phyloP scores from a whole-genome alignment of 805 yeast species.

The Nakazawaea ernobii region DNA sequence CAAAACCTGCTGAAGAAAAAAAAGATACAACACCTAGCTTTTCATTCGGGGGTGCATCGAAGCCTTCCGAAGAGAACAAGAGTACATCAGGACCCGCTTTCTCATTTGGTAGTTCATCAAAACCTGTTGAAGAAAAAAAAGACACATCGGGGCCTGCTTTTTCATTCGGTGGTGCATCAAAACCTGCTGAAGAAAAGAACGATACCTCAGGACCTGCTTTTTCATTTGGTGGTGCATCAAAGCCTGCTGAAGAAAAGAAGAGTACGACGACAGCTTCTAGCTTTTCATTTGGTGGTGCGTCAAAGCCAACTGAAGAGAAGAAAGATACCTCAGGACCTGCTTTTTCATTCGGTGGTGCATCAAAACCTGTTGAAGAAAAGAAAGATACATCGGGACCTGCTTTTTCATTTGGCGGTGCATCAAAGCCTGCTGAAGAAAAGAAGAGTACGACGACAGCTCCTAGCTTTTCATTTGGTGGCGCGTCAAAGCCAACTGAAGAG shows the following conservation, averaged over 20 bases:
- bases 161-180: conserved; percentile 10
- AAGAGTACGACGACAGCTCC: conserved; percentile 6
- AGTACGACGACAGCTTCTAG: conserved; percentile 5
- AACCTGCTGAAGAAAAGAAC: conserved; percentile 1
- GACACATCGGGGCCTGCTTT: conserved; percentile 10
- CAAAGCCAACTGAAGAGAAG: conserved; percentile 8
- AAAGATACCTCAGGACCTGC: conserved; percentile 9
- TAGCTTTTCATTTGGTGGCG: conserved; percentile 12
- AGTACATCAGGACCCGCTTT: conserved; percentile 8
- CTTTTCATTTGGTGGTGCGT: conserved; percentile 16
- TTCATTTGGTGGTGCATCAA: conserved; percentile 10
- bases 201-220: conserved; percentile 6
- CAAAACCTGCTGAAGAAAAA: neutral
- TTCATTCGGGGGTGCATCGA: conserved; percentile 10
- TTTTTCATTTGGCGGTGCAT: conserved; percentile 11
- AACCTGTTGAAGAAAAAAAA: conserved; percentile 8
- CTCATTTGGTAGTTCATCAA: conserved; percentile 15
- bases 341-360: conserved; percentile 10
- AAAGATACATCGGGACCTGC: conserved; percentile 5
- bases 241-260: conserved; percentile 5
- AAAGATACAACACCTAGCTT: conserved; percentile 8
- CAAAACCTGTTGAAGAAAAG: neutral
- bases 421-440: conserved; percentile 4
- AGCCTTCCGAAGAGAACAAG: conserved; percentile 3
- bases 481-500: conserved; percentile 6